Evolutionary conservation across 805 yeast species (phyloP).

Genomic region (Zygotorulaspora chibaensis): DNA sequence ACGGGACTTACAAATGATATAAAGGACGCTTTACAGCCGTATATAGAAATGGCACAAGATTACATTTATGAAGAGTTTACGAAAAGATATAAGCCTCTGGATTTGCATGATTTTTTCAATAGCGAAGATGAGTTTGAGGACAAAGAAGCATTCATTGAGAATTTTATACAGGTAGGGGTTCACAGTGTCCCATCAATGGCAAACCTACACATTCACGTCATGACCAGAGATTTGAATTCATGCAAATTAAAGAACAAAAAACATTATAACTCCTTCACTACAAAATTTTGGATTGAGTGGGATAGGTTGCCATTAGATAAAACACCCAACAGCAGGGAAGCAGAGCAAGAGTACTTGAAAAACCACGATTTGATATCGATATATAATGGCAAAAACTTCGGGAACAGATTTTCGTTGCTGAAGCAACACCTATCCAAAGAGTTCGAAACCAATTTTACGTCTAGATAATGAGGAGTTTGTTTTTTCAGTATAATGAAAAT

Average conservation of each 20-base stretch:
- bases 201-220: constrained; percentile 69
- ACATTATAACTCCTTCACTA: constrained; percentile 70
- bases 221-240: constrained; percentile 60
- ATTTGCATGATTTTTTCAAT: constrained; percentile 14
- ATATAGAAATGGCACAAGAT: constrained; percentile 23
- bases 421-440: constrained; percentile 42
- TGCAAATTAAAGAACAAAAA: constrained; percentile 50
- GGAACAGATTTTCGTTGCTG: constrained; percentile 40
- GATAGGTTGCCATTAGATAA: constrained; percentile 42
- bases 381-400: constrained; percentile 40
- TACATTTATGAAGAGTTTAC: constrained; percentile 32
- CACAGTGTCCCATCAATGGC: constrained; percentile 68
- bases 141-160: constrained; percentile 17
- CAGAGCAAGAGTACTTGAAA: constrained; percentile 34
- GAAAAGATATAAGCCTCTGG: constrained; percentile 7
- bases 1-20: constrained; percentile 39
- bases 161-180: constrained; percentile 51
- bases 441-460: constrained; percentile 26
- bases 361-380: constrained; percentile 40
- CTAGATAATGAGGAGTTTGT: background rate
- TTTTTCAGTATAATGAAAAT: background rate
- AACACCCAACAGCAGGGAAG: constrained; percentile 35
- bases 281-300: constrained; percentile 58
- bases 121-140: constrained; percentile 16
- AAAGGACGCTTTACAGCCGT: constrained; percentile 40